phyloP scores from a whole-genome alignment of 306 rosid species.

The Gleditsia sinensis region DNA sequence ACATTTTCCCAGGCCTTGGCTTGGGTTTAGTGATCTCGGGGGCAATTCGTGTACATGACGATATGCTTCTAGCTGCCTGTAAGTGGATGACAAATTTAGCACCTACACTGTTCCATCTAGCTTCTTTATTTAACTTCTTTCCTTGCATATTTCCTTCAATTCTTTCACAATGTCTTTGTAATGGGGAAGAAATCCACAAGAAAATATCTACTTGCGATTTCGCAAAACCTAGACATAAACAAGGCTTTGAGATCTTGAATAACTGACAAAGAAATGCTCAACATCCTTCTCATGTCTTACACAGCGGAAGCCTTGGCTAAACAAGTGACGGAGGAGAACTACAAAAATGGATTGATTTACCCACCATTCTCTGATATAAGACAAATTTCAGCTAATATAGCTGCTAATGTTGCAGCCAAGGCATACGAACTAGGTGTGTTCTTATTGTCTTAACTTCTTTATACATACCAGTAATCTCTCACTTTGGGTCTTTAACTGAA shows the following conservation, averaged over 20 bases:
- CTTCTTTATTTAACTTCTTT: background rate
- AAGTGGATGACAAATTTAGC: constrained; percentile 37
- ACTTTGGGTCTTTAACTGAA: too few relatives aligned
- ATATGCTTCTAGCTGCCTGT: constrained; percentile 78
- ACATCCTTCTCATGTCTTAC: background rate
- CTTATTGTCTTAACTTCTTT: background rate
- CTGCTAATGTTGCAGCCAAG: constrained; percentile 84
- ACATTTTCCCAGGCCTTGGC: constrained; percentile 76
- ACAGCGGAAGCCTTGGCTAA: constrained; percentile 75
- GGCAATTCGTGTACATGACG: constrained; percentile 71
- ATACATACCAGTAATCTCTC: background rate
- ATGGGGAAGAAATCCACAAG: background rate
- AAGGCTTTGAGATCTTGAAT: too few relatives aligned
- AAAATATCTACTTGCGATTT: background rate
- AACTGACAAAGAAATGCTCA: background rate
- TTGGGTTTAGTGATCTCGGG: constrained; percentile 69
- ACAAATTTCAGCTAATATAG: constrained; percentile 73
- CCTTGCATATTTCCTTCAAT: background rate
- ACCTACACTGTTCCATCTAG: background rate
- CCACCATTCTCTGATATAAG: constrained; percentile 72
- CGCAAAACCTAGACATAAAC: background rate
- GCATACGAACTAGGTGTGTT: constrained; percentile 81
- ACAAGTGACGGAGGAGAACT: constrained; percentile 60
- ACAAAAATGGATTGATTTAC: constrained; percentile 60
- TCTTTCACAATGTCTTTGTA: background rate